Base-by-base conservation (phyloP, 2,329 filamentous ascomycete genomes). In the Escovopsis weberi region DNA sequence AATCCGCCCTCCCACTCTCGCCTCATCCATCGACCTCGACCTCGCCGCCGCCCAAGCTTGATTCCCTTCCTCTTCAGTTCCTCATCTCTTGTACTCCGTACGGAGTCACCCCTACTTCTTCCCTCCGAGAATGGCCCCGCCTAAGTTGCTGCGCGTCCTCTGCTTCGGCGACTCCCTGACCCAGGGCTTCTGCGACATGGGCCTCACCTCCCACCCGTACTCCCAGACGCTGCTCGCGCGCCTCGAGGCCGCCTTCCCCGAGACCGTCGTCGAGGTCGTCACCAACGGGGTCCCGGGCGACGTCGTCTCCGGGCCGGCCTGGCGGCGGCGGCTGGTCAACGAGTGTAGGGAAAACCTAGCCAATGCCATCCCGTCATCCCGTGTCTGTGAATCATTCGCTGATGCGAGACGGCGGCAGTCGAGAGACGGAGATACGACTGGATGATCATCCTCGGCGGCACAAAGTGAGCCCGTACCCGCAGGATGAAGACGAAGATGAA, bases 131-230 rank as follows among this genome's bases (percentile, higher is more conserved):
- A 60, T 59, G 57, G 39, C 54, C 26, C 52, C 47, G 49, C 23
- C 37, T 12, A 54, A 53, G 42, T 56, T 60, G 28, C 62, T 77
- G 26, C 65, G 68, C 51, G 69, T 80, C 52, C 68, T 80, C 46
- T 80, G 76, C 63, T 75, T 80, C 57, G 77, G 77, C 56, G 68
- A 80, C 65, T 79, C 74, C 34, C 68, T 82, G 38, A 81, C 78
- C 6, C 66, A 64, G 11, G 78, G 78, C 36, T 78, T 63, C 55
- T 61, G 64, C 28, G 41, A 48, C 45, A 59, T 50, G 38, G 72
- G 70, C 18, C 40, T 59, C 12, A 53, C 47, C 40, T 62, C 60
- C 37, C 66, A 74, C 45, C 75, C 78, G 0, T 82, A 82, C 59
- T 64, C 66, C 6, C 51, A 56, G 23, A 62, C 61, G 43, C 60